A percentile compares a stretch with the other conserved stretches of the same genome.
Evolutionary conservation across 2,329 filamentous ascomycete species (phyloP).

Genomic region (Colletotrichum sp.): DNA sequence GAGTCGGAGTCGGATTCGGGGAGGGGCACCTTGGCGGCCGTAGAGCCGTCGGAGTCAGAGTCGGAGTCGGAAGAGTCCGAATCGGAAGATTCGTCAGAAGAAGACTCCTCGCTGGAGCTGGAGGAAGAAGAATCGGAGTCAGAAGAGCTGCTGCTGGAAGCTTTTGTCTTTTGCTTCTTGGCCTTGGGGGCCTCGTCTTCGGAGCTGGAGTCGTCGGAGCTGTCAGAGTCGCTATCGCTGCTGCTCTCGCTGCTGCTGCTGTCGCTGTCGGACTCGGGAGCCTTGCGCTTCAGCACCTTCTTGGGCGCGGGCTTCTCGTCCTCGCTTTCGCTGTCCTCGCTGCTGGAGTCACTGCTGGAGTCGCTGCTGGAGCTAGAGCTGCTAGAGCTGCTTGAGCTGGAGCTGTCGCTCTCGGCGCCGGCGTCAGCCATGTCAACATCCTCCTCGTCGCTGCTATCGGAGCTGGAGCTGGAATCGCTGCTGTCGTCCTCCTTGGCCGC

Average conservation of each 20-base stretch:
- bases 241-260: conserved; percentile 30
- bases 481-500: conserved; percentile 24
- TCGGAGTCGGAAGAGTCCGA: conserved; percentile 34
- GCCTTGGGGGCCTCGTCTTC: conserved; percentile 50
- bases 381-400: conserved; percentile 38
- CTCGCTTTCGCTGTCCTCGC: conserved; percentile 26
- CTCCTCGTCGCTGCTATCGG: conserved; percentile 38
- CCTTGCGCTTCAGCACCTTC: conserved; percentile 46
- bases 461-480: conserved; percentile 36
- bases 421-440: conserved; percentile 55
- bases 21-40: neutral
- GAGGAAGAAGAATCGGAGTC: conserved; percentile 29
- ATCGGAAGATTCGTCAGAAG: conserved; percentile 30
- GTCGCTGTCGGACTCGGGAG: conserved; percentile 30
- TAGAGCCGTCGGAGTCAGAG: conserved; percentile 27
- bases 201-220: conserved; percentile 46
- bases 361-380: conserved; percentile 36
- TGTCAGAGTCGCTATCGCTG: conserved; percentile 29
- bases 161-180: conserved; percentile 59
- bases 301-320: conserved; percentile 14
- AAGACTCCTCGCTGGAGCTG: conserved; percentile 29
- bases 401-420: conserved; percentile 33
- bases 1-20: conserved; percentile 43
- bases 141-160: conserved; percentile 32
- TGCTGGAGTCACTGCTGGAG: conserved; percentile 32